Base-by-base conservation (phyloP, 208 protist species). In the Porcisia deanei region DNA sequence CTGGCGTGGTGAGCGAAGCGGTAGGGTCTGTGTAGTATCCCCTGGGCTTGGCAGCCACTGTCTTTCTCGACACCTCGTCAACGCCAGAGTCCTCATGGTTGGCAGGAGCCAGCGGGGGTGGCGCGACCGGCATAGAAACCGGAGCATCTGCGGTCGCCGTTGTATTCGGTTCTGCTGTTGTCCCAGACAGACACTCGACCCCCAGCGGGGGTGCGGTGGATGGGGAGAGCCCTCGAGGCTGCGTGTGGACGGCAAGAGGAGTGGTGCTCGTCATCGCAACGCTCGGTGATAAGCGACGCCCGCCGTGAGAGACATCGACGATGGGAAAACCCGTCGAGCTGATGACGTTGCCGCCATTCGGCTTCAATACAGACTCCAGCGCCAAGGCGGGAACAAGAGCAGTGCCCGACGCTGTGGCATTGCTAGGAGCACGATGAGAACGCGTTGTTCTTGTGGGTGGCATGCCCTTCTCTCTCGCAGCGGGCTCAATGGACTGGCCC, bases 381-480 rank as follows among this genome's bases (percentile, higher is more conserved):
- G 55, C 70, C 53, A 71, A 43, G 18, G 63, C 49, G n/a, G 70
- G 76, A 60, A 75, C 70, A 54, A 54, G 53, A 25, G 18, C 61
- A 54, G 30, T 39, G 47, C 70, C 25, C 49, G 30, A 34, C 6
- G 52, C 55, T 0, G 10, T 47, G 43, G 55, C 30, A 1, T 37
- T 70, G 65, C 53, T 20, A 10, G 45, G 55, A 9, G 52, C 25
- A 30, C 45, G 41, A 20, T 30, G 76, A 22, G 61, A 64, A 1
- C 76, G 76, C 52, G 64, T 52, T 52, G 76, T 75, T 9, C 70
- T 61, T 6, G 76, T 75, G 22, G 76, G 61, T 16, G 76, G 76
- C 69, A 75, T 80, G 34, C 58, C 76, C 16, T 20, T 30, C 49
- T 25, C 65, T 18, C 10, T 58, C 43, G 59, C 61, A 0, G 57